phyloP scores from a whole-genome alignment of 371 early-diverging fungal genomes.

The Mucor racemosus region DNA sequence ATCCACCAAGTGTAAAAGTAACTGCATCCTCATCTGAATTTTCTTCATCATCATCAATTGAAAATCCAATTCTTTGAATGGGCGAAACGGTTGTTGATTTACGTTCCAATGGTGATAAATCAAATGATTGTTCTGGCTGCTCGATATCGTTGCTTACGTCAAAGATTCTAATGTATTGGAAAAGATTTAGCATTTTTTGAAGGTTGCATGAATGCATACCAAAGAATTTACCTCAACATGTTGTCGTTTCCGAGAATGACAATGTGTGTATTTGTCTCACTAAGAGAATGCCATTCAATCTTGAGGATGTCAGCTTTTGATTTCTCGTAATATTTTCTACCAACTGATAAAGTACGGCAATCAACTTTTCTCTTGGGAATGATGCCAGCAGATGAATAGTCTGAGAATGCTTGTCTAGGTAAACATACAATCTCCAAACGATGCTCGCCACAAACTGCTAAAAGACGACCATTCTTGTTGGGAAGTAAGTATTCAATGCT shows the following conservation, averaged over 20 bases:
- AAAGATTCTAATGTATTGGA: constrained; percentile 39
- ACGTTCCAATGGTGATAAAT: constrained; percentile 38
- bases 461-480: constrained; percentile 38
- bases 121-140: constrained; percentile 49
- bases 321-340: constrained; percentile 20
- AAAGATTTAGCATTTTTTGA: neutral
- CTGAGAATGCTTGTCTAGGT: constrained; percentile 27
- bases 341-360: constrained; percentile 39
- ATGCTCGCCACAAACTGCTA: constrained; percentile 38
- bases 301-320: constrained; percentile 31
- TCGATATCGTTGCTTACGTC: constrained; percentile 43
- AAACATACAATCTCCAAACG: constrained; percentile 38
- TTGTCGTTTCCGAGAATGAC: constrained; percentile 41
- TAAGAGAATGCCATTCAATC: constrained; percentile 51
- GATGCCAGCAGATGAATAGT: neutral
- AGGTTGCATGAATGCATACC: neutral
- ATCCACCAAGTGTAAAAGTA: constrained; percentile 43
- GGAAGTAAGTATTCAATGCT: constrained; percentile 32
- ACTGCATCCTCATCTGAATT: constrained; percentile 49
- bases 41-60: constrained; percentile 38
- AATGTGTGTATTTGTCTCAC: constrained; percentile 48
- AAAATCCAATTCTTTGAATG: constrained; percentile 20
- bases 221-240: constrained; percentile 33
- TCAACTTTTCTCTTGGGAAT: constrained; percentile 22
- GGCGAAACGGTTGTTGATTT: neutral